Evolutionary conservation across 176 grass and related monocot genomes (phyloP).

Genomic region (Canna indica): DNA sequence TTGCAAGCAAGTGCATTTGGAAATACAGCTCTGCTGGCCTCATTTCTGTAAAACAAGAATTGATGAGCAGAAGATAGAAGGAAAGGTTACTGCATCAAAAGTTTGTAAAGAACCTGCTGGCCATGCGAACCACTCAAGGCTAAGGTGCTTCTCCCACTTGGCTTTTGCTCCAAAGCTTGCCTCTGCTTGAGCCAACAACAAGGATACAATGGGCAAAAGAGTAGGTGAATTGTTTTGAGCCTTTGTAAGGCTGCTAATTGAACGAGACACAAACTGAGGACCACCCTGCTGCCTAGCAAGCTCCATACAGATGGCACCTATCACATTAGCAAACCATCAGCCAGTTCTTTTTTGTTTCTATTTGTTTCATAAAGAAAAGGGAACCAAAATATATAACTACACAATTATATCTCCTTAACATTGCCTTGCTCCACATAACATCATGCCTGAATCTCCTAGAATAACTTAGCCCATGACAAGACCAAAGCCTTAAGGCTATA

Average conservation of each 20-base stretch:
- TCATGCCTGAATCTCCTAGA: too few relatives aligned
- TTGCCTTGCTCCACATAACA: background rate
- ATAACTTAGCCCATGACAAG: background rate
- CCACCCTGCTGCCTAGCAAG: constrained; percentile 47
- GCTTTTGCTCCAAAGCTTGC: constrained; percentile 73
- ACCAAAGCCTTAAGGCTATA: too few relatives aligned
- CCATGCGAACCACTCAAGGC: constrained; percentile 82
- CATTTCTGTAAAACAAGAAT: constrained; percentile 38
- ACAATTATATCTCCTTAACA: background rate
- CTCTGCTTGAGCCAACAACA: constrained; percentile 84
- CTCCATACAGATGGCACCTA: constrained; percentile 73
- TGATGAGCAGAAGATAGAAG: background rate
- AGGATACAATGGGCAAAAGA: constrained; percentile 48
- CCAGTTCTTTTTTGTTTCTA: background rate
- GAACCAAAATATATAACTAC: background rate
- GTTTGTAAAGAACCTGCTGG: constrained; percentile 46
- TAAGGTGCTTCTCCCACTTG: constrained; percentile 91
- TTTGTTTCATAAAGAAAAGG: too few relatives aligned
- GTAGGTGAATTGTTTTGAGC: constrained; percentile 51
- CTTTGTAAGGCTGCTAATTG: constrained; percentile 58
- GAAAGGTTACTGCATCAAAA: background rate
- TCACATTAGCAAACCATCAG: constrained; percentile 1
- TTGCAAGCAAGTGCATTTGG: constrained; percentile 86
- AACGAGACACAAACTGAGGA: constrained; percentile 60
- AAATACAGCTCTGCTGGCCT: constrained; percentile 77